Percentiles rank a stretch among this genome's conserved stretches.
These are phyloP conservation scores for Cytospora paraplurivora DNA, from an alignment of 2,329 filamentous ascomycete genomes.

Conservation along the genomic window DNA sequence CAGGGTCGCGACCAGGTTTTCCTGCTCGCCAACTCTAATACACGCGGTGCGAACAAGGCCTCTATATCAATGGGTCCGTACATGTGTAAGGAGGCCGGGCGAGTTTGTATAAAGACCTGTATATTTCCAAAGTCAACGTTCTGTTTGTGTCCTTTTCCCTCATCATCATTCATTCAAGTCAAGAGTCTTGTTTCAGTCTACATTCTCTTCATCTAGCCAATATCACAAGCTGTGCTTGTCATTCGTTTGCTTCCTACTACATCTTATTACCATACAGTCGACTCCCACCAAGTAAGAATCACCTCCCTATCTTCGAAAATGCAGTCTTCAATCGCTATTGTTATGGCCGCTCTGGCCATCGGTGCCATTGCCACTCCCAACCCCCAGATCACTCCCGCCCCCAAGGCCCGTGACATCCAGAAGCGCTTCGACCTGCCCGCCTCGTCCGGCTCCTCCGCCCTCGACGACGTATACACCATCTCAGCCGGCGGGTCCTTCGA, in stretches of 20 bases:
- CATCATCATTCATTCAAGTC: conserved; percentile 22
- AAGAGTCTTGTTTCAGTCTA: conserved; percentile 12
- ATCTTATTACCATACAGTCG: not conserved
- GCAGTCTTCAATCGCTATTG: conserved; percentile 8
- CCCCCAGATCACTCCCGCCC: conserved; percentile 14
- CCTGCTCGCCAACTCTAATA: not conserved
- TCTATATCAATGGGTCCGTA: not conserved
- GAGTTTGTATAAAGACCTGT: conserved; percentile 7
- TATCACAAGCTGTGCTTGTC: conserved; percentile 22
- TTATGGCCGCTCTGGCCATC: conserved; percentile 20
- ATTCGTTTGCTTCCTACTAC: not conserved
- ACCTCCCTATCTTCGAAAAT: conserved; percentile 5
- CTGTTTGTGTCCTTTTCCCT: not conserved
- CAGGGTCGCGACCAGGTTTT: not conserved
- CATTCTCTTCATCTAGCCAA: conserved; percentile 11
- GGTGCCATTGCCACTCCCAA: conserved; percentile 13
- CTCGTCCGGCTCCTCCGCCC: conserved; percentile 10
- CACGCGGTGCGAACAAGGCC: not conserved
- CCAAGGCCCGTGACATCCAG: conserved; percentile 22
- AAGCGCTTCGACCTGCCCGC: conserved; percentile 14
- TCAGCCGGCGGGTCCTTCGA: conserved; percentile 11
- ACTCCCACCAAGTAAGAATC: conserved; percentile 1
- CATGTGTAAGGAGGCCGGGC: not conserved
- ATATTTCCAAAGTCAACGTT: not conserved
- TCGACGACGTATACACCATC: conserved; percentile 9